Conservation (phyloP, 2,329 filamentous ascomycete genomes). For the Dothideomycetes sp. region DNA sequence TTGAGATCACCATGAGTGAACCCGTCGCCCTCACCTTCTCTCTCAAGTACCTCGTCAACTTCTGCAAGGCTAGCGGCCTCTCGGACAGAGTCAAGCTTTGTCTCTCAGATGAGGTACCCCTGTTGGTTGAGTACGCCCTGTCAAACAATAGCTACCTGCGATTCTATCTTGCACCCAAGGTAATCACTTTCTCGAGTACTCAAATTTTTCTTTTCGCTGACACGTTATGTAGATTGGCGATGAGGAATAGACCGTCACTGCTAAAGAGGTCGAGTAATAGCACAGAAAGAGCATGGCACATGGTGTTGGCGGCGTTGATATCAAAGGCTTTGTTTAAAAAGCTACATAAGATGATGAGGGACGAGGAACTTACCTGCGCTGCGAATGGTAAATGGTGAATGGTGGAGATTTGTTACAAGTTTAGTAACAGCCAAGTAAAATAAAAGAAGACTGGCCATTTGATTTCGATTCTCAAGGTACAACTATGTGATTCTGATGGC, state of each 20-base stretch:
- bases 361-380: no score
- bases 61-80: slow-evolving; percentile 91
- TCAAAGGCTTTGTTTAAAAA: slow-evolving; percentile 1
- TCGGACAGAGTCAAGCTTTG: slow-evolving; percentile 79
- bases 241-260: slow-evolving; percentile 38
- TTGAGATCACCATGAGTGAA: slow-evolving; percentile 83
- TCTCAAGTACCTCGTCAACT: slow-evolving; percentile 98
- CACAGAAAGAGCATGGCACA: slow-evolving; percentile 5
- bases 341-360: no score
- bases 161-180: slow-evolving; percentile 98
- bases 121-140: slow-evolving; percentile 85
- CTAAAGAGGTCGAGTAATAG: slow-evolving; percentile 1
- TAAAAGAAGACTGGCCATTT: no score
- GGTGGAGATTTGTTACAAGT: no score
- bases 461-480: no score
- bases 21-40: slow-evolving; percentile 94
- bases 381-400: no score
- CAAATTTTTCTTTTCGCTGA: slow-evolving; percentile 22
- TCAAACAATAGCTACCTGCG: slow-evolving; percentile 77
- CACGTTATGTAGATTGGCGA: slow-evolving; percentile 53
- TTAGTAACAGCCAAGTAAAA: no score
- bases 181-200: slow-evolving; percentile 27
- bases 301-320: slow-evolving; percentile 8
- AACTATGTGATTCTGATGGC: no score
- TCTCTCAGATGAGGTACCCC: slow-evolving; percentile 89